Base-by-base conservation (phyloP, 331 rosid species). In the Prunus yedoensis region DNA sequence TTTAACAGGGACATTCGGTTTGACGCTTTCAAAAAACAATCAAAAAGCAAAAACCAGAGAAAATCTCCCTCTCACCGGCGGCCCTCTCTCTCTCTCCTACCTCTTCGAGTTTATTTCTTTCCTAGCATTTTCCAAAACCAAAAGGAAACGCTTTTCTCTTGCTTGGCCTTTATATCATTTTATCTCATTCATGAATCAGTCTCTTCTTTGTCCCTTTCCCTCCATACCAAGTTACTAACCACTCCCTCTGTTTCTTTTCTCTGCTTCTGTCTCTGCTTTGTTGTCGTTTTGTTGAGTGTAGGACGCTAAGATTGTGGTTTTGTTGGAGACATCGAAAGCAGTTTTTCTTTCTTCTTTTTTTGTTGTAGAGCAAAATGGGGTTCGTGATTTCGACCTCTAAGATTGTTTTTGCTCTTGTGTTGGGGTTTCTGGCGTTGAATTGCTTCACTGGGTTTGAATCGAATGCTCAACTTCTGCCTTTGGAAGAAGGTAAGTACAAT, bases 401-500 rank as follows among this genome's bases (percentile, higher is more conserved):
- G 68, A 59, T 56, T 74, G 65, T 76, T 12, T 62, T 45, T n/a
- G 18, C 82, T 16, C 74, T 86, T 74, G 47, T 85, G 49, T 74
- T 76, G 20, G 71, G 75, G 15, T 77, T 82, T 41, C 67, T 85
- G 20, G 61, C 80, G 62, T 60, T 87, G 60, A 80, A 71, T 82
- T 84, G 66, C 85, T 76, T 85, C 80, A 38, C 59, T 3, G 54
- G 73, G 27, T 83, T 86, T 65, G 80, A 83, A 67, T 87, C 94
- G 72, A 66, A 81, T 74, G 94, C 98, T 67, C 89, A 87, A 82
- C 84, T 79, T 59, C 25, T 94, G 27, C 91, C 96, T 23, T 75
- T 74, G 70, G 80, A 86, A n/a, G 98, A 94, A 94, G 98, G 98
- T 94, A 70, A 57, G 74, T 72, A 5, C 61, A 47, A 11, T 23